Evolutionary conservation across 179 eudicot species (phyloP), one percentile per base, ranked within the genome.

Genomic region (Gypsophila paniculata): DNA sequence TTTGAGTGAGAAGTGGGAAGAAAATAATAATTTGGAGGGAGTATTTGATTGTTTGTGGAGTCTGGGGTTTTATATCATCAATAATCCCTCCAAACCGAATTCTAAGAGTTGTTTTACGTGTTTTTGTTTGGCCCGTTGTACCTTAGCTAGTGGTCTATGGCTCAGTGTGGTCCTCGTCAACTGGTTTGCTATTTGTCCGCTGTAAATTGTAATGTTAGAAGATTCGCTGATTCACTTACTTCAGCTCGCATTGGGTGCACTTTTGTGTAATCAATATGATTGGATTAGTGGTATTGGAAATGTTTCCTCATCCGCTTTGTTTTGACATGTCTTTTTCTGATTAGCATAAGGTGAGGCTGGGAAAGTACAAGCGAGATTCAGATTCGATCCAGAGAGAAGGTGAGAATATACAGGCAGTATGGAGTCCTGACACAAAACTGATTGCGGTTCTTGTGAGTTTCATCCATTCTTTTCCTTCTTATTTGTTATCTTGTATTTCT

Each of bases 301-400:
- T 14, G 25, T 42, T 42, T 29, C 7, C 62, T 62, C 17, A 66
- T 44, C 8, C 51, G 36, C 44, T 55, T 57, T 23, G 48, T 0
- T 64, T 49, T 54, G n/a, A 42, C 2, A 46, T 68, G 67, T 70
- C 39, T 75, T 69, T 73, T 49, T 29, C 63, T 74, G n/a, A 61
- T 70, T 85, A 94, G 97, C 95, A 94, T 78, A 91, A 87, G 82
- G 90, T 90, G 79, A 82, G 97, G 78, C 80, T 94, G 81, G 96
- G 91, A 65, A 89, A 87, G 82, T 89, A 84, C 61, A 88, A 84
- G 85, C 86, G 99, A 78, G 90, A 85, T 81, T 72, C 83, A 9
- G 91, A 82, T 55, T 90, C 97, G 42, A 72, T 94, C 74, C 87
- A 67, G 58, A 84, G 79, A 77, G 97, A 92, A 75, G 97, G 99